Base-by-base conservation (phyloP, 1,139 yeast species). In the Entelexis sorbosivorans region DNA sequence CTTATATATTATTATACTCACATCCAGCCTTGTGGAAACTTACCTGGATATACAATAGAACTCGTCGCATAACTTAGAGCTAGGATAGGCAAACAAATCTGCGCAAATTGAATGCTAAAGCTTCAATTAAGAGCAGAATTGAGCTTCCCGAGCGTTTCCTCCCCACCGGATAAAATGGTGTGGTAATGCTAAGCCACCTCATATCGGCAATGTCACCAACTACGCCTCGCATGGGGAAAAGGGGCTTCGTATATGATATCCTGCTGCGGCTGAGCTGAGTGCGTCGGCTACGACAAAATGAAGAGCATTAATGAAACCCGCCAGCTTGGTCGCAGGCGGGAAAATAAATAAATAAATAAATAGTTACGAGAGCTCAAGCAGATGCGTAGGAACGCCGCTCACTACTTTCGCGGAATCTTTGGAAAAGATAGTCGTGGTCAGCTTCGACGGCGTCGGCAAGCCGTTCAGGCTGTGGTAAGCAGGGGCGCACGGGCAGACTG, bases 401-500 rank as follows among this genome's bases (percentile, higher is more conserved):
- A 39, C 55, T 51, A 40, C 58, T 53, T 38, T 56, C 60, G 19
- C 56, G 52, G 47, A 52, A 58, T 8, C 42, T 33, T 11, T 49
- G 49, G 28, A 49, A 49, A 6, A 33, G 33, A 6, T 13, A 14
- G 13, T 42, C 35, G 32, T 24, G 16, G 5, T 17, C 3, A 28
- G 19, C 10, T 44, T n/a, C 39, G 28, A 28, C n/a, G 2, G 42
- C 42, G 14, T 28, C 43, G 17, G 48, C 38, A 5, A 34, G 33
- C 26, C 31, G 31, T 3, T n/a, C 10, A 3, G 47, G 38, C 16
- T 33, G 13, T 16, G 47, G 47, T 22, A 34, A 8, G 16, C 47
- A 34, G 1, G 47, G 47, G 6, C 26, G 33, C 6, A 44, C 32
- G 24, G 47, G 47, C 26, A 44, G 33, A 4, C 39, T n/a, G 5